phyloP scores from a whole-genome alignment of 2,329 filamentous ascomycete species.

The Paracoccidioides brasiliensis region DNA sequence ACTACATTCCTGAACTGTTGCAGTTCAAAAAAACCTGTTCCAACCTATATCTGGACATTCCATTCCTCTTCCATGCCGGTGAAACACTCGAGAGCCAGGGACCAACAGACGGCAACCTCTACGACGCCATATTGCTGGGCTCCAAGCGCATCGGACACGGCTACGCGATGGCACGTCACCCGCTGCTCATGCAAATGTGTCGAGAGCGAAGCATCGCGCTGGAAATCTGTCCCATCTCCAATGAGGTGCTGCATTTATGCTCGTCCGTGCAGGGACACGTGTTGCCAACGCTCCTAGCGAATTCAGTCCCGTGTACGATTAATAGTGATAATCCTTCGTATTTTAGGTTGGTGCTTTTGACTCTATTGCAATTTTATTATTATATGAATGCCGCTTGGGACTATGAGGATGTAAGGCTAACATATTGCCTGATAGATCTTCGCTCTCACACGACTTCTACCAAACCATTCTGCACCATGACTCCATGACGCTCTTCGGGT shows the following conservation, averaged over 20 bases:
- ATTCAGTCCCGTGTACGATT: slow-evolving; percentile 7
- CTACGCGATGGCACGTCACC: slow-evolving; percentile 83
- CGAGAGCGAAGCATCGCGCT: slow-evolving; percentile 79
- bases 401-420: not conserved
- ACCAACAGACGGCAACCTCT: slow-evolving; percentile 68
- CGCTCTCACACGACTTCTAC: slow-evolving; percentile 3
- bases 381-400: not conserved
- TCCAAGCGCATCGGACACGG: slow-evolving; percentile 82
- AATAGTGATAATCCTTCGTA: slow-evolving; percentile 5
- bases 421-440: not conserved
- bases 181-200: slow-evolving; percentile 73
- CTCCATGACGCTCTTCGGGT: slow-evolving; percentile 1
- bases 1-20: slow-evolving; percentile 72
- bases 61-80: slow-evolving; percentile 93
- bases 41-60: slow-evolving; percentile 64
- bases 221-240: slow-evolving; percentile 82
- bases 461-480: not conserved
- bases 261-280: slow-evolving; percentile 65
- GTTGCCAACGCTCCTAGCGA: slow-evolving; percentile 40
- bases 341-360: not conserved
- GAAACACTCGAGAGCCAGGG: slow-evolving; percentile 73
- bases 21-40: slow-evolving; percentile 85
- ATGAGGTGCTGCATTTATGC: slow-evolving; percentile 72
- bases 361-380: not conserved
- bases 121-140: slow-evolving; percentile 75